These are phyloP conservation scores for Pyracantha coccinea DNA, from an alignment of 331 rosid genomes.

Conservation along the genomic window DNA sequence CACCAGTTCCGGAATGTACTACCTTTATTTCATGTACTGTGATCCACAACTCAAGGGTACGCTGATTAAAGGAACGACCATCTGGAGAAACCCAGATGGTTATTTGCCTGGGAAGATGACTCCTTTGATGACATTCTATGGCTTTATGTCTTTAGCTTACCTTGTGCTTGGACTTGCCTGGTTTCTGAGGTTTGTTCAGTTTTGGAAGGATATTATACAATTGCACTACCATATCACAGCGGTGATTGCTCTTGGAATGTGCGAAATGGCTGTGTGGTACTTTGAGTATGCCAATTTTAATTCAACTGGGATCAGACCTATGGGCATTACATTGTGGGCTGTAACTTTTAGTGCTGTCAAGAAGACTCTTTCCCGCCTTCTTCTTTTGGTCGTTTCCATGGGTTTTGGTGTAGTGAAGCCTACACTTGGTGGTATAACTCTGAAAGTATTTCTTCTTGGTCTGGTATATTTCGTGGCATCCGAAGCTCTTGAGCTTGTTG, in stretches of 20 bases:
- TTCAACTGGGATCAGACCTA: slow-evolving; percentile 81
- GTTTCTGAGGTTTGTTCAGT: slow-evolving; percentile 77
- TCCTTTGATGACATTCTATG: slow-evolving; percentile 74
- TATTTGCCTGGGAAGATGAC: slow-evolving; percentile 88
- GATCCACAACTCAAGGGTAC: slow-evolving; percentile 66
- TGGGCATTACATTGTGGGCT: slow-evolving; percentile 88
- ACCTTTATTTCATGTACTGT: slow-evolving; percentile 82
- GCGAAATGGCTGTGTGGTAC: slow-evolving; percentile 96
- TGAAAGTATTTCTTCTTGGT: slow-evolving; percentile 58
- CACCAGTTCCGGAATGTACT: slow-evolving; percentile 74
- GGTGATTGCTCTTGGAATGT: slow-evolving; percentile 94
- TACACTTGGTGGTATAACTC: slow-evolving; percentile 67
- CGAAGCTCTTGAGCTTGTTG: slow-evolving; percentile 82
- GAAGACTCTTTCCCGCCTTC: slow-evolving; percentile 80
- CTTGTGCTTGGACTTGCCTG: slow-evolving; percentile 66
- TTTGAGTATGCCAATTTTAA: slow-evolving; percentile 85
- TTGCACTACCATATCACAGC: slow-evolving; percentile 81
- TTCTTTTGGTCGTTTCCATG: slow-evolving; percentile 91
- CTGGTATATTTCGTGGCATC: slow-evolving; percentile 60
- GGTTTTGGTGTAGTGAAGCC: slow-evolving; percentile 81
- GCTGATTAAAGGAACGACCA: slow-evolving; percentile 58
- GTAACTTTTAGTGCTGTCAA: slow-evolving; percentile 76
- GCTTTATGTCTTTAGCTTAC: slow-evolving; percentile 82
- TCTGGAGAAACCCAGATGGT: slow-evolving; percentile 84
- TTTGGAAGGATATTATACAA: slow-evolving; percentile 77